Evolutionary conservation across 2,329 filamentous ascomycete genomes (phyloP).

Genomic region (Penicillium sp.): DNA sequence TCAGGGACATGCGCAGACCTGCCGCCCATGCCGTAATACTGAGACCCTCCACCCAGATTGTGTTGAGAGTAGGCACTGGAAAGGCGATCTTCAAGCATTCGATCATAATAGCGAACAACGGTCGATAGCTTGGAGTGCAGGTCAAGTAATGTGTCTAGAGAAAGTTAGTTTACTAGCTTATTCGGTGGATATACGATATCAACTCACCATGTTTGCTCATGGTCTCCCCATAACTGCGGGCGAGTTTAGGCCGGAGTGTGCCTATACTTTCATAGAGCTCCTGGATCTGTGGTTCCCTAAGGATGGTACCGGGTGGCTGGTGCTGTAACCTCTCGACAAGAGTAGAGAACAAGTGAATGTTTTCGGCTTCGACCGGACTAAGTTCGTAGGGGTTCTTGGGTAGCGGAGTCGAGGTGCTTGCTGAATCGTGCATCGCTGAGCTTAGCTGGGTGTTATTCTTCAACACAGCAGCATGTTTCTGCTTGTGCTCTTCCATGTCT

Average conservation of each 20-base stretch:
- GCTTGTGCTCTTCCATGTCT: constrained; percentile 98
- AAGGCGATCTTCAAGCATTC: constrained; percentile 92
- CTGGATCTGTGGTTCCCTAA: constrained; percentile 96
- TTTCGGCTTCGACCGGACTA: constrained; percentile 88
- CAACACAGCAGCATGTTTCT: constrained; percentile 74
- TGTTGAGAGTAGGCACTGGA: constrained; percentile 89
- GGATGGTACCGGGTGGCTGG: constrained; percentile 87
- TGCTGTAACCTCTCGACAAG: constrained; percentile 91
- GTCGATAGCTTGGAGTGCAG: constrained; percentile 92
- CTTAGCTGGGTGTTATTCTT: constrained; percentile 67
- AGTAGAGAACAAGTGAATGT: constrained; percentile 93
- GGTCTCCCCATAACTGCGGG: constrained; percentile 92
- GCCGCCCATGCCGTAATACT: constrained; percentile 10
- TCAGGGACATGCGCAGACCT: constrained; percentile 11
- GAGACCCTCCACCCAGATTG: constrained; percentile 48
- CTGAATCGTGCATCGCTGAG: constrained; percentile 45
- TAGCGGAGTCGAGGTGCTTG: constrained; percentile 47
- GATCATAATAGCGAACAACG: constrained; percentile 94
- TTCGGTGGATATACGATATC: neutral
- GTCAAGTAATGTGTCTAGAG: constrained; percentile 78
- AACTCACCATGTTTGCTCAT: constrained; percentile 95
- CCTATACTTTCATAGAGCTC: constrained; percentile 97
- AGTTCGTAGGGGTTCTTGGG: constrained; percentile 94
- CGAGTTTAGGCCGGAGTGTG: constrained; percentile 84
- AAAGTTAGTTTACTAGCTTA: constrained; percentile 17